phyloP scores from a whole-genome alignment of 148 eudicot species.

The Chenopodium berlandieri region DNA sequence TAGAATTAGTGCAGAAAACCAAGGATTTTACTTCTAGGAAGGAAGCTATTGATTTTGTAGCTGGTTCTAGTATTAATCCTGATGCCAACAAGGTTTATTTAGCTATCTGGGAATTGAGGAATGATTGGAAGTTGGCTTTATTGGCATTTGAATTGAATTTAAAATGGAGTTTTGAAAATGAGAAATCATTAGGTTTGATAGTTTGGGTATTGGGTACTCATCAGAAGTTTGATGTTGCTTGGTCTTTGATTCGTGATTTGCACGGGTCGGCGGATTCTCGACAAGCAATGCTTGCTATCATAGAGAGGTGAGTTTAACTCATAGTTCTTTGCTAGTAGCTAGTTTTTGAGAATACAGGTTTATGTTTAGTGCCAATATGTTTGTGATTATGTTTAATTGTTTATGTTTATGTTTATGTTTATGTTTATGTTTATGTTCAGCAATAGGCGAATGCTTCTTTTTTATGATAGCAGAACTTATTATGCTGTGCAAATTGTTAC shows the following conservation, averaged over 20 bases:
- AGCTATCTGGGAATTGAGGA: slow-evolving; percentile 58
- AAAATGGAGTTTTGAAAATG: slow-evolving; percentile 48
- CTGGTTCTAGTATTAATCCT: slow-evolving; percentile 34
- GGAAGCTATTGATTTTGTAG: slow-evolving; percentile 57
- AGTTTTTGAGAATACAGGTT: background rate
- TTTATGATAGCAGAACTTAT: background rate
- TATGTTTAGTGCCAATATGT: background rate
- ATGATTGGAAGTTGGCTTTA: slow-evolving; percentile 69
- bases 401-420: too few relatives aligned
- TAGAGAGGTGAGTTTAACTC: slow-evolving; percentile 55
- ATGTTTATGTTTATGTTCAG: too few relatives aligned
- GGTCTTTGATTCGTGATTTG: slow-evolving; percentile 71
- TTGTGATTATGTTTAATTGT: too few relatives aligned
- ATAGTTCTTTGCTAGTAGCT: background rate
- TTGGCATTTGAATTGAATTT: slow-evolving; percentile 60
- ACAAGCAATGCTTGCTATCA: slow-evolving; percentile 65
- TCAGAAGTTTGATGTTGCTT: slow-evolving; percentile 65
- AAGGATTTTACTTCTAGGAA: slow-evolving; percentile 38
- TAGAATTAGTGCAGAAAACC: slow-evolving; percentile 34
- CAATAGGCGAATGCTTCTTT: background rate
- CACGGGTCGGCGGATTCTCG: slow-evolving; percentile 45
- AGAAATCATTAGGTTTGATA: slow-evolving; percentile 55
- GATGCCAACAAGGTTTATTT: slow-evolving; percentile 39
- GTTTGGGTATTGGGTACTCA: slow-evolving; percentile 82
- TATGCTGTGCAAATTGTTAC: background rate